Evolutionary conservation across 2,329 filamentous ascomycete species (phyloP).

Genomic region (Apiospora hydei): DNA sequence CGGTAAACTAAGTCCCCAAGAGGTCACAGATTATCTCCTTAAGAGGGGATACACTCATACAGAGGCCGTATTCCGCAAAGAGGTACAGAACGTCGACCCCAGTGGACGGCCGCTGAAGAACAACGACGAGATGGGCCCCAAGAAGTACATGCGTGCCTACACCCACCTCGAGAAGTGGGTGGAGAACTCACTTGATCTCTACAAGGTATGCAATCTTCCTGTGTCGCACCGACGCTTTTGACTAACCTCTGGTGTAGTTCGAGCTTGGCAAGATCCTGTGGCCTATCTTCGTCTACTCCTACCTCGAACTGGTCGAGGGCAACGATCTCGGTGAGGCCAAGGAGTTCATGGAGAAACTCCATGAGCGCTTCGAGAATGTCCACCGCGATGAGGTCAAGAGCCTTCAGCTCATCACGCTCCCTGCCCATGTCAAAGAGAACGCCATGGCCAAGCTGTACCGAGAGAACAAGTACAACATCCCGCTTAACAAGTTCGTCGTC

Average conservation of each 20-base stretch:
- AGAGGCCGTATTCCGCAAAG: slow-evolving; percentile 89
- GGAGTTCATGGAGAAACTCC: slow-evolving; percentile 74
- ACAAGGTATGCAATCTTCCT: slow-evolving; percentile 69
- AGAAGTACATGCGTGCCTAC: slow-evolving; percentile 80
- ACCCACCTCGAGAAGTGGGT: slow-evolving; percentile 81
- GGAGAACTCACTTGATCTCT: slow-evolving; percentile 90
- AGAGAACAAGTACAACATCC: slow-evolving; percentile 87
- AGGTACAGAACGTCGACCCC: slow-evolving; percentile 83
- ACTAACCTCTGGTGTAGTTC: slow-evolving; percentile 59
- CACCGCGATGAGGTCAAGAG: slow-evolving; percentile 82
- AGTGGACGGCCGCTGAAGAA: slow-evolving; percentile 77
- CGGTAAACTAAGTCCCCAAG: slow-evolving; percentile 28
- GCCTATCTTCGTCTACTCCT: slow-evolving; percentile 95
- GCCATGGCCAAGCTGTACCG: slow-evolving; percentile 80
- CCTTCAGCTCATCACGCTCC: slow-evolving; percentile 76
- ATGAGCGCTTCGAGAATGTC: slow-evolving; percentile 73
- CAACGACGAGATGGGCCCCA: slow-evolving; percentile 74
- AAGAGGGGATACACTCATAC: slow-evolving; percentile 95
- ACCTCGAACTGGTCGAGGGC: slow-evolving; percentile 78
- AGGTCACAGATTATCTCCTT: slow-evolving; percentile 91
- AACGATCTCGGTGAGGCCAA: slow-evolving; percentile 76
- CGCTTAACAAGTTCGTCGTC: slow-evolving; percentile 85
- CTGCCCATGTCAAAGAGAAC: slow-evolving; percentile 81
- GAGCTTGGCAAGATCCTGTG: slow-evolving; percentile 89
- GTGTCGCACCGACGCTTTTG: slow-evolving; percentile 30